Evolutionary conservation across 305 asterid species (phyloP).

Genomic region (Striga hermonthica): DNA sequence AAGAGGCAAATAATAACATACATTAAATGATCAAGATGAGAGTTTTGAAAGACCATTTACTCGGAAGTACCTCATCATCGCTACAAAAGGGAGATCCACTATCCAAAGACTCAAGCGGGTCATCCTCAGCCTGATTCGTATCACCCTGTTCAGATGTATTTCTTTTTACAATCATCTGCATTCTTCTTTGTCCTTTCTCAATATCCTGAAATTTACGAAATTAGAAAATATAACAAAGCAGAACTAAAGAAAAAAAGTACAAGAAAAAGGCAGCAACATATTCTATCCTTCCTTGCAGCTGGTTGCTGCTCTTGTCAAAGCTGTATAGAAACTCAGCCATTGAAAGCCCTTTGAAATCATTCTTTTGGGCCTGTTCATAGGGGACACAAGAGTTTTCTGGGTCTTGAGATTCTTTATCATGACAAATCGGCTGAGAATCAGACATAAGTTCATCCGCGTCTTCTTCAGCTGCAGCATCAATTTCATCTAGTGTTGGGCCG

Average conservation of each 20-base stretch:
- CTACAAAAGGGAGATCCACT: slow-evolving; percentile 40
- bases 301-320: slow-evolving; percentile 47
- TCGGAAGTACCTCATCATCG: slow-evolving; percentile 56
- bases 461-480: slow-evolving; percentile 35
- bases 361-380: slow-evolving; percentile 38
- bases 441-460: slow-evolving; percentile 32
- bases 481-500: slow-evolving; percentile 33
- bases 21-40: slow-evolving; percentile 10
- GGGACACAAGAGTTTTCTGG: slow-evolving; percentile 32
- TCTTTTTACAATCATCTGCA: slow-evolving; percentile 29
- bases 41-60: slow-evolving; percentile 24
- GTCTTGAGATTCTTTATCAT: slow-evolving; percentile 38
- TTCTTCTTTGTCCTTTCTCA: slow-evolving; percentile 37
- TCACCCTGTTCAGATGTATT: slow-evolving; percentile 37
- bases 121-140: slow-evolving; percentile 40
- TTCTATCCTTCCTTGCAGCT: slow-evolving; percentile 41
- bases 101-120: slow-evolving; percentile 45
- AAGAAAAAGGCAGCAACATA: slow-evolving; percentile 44
- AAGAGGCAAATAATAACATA: slow-evolving; percentile 26
- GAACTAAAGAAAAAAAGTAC: slow-evolving; percentile 19
- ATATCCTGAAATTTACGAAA: slow-evolving; percentile 36
- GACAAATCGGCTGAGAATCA: slow-evolving; percentile 36
- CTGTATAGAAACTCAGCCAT: slow-evolving; percentile 67
- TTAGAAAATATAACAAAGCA: slow-evolving; percentile 20
- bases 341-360: slow-evolving; percentile 44